Base-by-base conservation (phyloP, 305 asterid species). In the Ilex paraguariensis region DNA sequence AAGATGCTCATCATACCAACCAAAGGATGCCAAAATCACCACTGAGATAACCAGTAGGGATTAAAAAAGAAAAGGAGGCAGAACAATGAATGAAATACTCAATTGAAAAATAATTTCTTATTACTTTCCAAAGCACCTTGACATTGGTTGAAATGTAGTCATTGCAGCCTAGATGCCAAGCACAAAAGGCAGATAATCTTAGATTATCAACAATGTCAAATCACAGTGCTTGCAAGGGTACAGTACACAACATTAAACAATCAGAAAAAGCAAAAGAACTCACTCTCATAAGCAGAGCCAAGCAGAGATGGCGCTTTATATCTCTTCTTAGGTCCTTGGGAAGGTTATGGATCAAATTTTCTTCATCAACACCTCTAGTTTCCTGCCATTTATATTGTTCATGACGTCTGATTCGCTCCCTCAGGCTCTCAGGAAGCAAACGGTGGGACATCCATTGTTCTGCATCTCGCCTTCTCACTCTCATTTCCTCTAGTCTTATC, bases 401-500 rank as follows among this genome's bases (percentile, higher is more conserved):
- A 16, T 88, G 85, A 61, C 95, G 77, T 77, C 95, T 82, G 65
- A 91, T 85, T 51, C 95, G 85, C 73, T 75, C 87, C 72, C 82
- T 77, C 61, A 91, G 66, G 70, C 61, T 77, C 30, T 91, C 91
- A 8, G 95, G 95, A 66, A 91, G 98, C 70, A 87, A 75, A 39
- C 95, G 90, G 65, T 91, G 95, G 54, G 95, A 73, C 96, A 91
- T 91, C 95, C 95, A 87, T 69, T 91, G 95, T 74, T 87, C 95
- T 4, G 96, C 95, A 74, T 91, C 98, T 63, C 95, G 87, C 75
- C 91, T 79, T 77, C 87, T 91, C 60, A 88, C 95, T 76, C 95
- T 83, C 96, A 91, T 91, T 76, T 91, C 95, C 85, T 91, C 98
- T 56, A 88, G 73, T 70, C 96, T 80, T 63, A 84, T 64, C 7